Percentiles rank a stretch among this genome's conserved stretches.
Conservation (phyloP, 192 early-diverging fungal species). For the Polychytrium aggregatum region DNA sequence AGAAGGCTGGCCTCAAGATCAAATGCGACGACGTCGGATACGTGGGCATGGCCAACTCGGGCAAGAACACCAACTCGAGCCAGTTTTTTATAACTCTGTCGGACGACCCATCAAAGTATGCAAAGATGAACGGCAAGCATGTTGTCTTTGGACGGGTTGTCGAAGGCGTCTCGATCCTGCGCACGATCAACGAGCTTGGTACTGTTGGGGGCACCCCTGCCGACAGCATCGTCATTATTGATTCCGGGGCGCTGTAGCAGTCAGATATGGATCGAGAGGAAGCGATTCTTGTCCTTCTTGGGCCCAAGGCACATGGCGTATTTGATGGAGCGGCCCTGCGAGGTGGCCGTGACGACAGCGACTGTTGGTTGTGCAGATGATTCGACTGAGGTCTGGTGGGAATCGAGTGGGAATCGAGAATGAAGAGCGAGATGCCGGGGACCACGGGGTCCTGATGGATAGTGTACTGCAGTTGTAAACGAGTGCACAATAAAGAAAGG, state of each 20-base stretch:
- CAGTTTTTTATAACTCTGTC: constrained; percentile 82
- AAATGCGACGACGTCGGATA: constrained; percentile 44
- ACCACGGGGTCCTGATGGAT: too few relatives aligned
- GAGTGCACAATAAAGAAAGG: too few relatives aligned
- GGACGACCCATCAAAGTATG: constrained; percentile 59
- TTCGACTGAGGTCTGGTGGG: too few relatives aligned
- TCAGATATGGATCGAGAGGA: too few relatives aligned
- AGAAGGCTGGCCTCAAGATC: constrained; percentile 28
- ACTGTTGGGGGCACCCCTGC: constrained; percentile 6
- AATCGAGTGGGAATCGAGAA: too few relatives aligned
- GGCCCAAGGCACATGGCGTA: too few relatives aligned
- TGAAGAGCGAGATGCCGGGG: too few relatives aligned
- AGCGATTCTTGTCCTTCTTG: too few relatives aligned
- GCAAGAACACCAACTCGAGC: constrained; percentile 55
- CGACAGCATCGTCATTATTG: constrained; percentile 7
- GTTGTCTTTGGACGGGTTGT: constrained; percentile 46
- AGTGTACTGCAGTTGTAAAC: too few relatives aligned
- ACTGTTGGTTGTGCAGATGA: too few relatives aligned
- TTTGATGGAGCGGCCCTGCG: too few relatives aligned
- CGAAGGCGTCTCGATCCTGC: constrained; percentile 6
- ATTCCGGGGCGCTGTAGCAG: constrained; percentile 17
- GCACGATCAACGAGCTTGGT: constrained; percentile 10
- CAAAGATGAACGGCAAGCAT: constrained; percentile 50
- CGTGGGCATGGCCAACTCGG: constrained; percentile 81
- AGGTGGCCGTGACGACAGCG: too few relatives aligned